phyloP scores from a whole-genome alignment of 176 grass and related monocot species.

The Carex parvula region DNA sequence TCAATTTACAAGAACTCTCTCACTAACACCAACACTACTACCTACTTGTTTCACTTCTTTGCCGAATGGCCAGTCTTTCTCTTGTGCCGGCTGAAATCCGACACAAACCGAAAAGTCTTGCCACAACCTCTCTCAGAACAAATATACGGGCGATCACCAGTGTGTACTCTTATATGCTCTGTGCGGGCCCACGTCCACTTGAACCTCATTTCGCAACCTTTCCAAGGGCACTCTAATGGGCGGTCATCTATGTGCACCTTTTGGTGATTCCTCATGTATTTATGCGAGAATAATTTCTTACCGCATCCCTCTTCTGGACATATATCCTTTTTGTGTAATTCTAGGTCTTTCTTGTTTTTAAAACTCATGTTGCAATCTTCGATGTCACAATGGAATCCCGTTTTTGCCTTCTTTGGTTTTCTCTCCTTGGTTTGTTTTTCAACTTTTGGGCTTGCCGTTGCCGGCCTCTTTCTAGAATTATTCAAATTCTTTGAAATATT shows the following conservation, averaged over 20 bases:
- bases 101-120: constrained; percentile 91
- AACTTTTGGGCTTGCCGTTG: constrained; percentile 35
- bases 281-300: constrained; percentile 92
- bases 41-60: constrained; percentile 32
- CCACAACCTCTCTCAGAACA: constrained; percentile 64
- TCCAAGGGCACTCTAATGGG: constrained; percentile 73
- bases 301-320: constrained; percentile 58
- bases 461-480: constrained; percentile 22
- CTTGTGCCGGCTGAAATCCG: constrained; percentile 89
- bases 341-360: constrained; percentile 50
- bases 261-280: constrained; percentile 71
- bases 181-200: constrained; percentile 97
- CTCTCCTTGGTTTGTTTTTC: constrained; percentile 40
- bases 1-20: not conserved
- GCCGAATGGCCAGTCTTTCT: constrained; percentile 69
- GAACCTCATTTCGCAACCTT: constrained; percentile 77
- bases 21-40: not conserved
- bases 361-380: constrained; percentile 78
- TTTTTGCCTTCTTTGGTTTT: constrained; percentile 40
- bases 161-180: constrained; percentile 88
- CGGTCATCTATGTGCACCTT: constrained; percentile 82
- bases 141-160: constrained; percentile 78
- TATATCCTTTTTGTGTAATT: constrained; percentile 58
- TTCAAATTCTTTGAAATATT: constrained; percentile 30
- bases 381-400: constrained; percentile 46